These are phyloP conservation scores for Fusarium hostae DNA, from an alignment of 2,329 filamentous ascomycete genomes.

Conservation along the genomic window DNA sequence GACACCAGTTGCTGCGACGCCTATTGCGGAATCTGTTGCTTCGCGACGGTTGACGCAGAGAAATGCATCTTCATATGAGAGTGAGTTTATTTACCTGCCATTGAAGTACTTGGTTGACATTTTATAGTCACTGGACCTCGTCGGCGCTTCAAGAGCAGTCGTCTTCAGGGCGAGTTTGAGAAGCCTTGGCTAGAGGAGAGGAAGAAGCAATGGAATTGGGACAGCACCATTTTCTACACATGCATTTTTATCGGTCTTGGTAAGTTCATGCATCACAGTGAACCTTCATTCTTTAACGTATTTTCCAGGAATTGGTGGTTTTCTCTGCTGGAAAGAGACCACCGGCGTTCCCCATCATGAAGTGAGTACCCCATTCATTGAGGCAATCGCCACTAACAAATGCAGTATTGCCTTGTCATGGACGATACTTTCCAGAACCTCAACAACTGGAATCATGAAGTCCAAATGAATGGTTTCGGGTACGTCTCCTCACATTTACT, in stretches of 20 bases:
- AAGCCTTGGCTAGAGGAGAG: slow-evolving; percentile 42
- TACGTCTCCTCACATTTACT: slow-evolving; percentile 29
- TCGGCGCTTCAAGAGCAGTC: slow-evolving; percentile 47
- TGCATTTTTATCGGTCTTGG: slow-evolving; percentile 37
- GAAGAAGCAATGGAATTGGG: slow-evolving; percentile 42
- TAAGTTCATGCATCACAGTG: neutral
- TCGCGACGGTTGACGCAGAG: slow-evolving; percentile 24
- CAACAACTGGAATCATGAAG: slow-evolving; percentile 59
- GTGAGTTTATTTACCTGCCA: neutral
- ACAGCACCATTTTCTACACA: slow-evolving; percentile 45
- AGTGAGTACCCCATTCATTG: neutral
- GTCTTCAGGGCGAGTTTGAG: slow-evolving; percentile 40
- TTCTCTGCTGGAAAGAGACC: slow-evolving; percentile 37
- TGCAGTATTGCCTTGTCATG: slow-evolving; percentile 42
- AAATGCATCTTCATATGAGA: slow-evolving; percentile 26
- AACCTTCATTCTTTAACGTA: neutral
- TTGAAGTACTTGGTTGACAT: neutral
- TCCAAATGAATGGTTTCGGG: slow-evolving; percentile 54
- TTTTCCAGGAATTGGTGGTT: slow-evolving; percentile 27
- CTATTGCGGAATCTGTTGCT: slow-evolving; percentile 28
- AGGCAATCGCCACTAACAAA: neutral
- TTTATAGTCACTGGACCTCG: slow-evolving; percentile 33
- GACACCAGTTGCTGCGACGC: slow-evolving; percentile 35
- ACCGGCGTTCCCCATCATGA: slow-evolving; percentile 31
- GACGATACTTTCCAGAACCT: slow-evolving; percentile 45